A percentile compares a stretch with the other conserved stretches of the same genome.
phyloP scores from a whole-genome alignment of 1,139 yeast species.

The Spathaspora sp. region DNA sequence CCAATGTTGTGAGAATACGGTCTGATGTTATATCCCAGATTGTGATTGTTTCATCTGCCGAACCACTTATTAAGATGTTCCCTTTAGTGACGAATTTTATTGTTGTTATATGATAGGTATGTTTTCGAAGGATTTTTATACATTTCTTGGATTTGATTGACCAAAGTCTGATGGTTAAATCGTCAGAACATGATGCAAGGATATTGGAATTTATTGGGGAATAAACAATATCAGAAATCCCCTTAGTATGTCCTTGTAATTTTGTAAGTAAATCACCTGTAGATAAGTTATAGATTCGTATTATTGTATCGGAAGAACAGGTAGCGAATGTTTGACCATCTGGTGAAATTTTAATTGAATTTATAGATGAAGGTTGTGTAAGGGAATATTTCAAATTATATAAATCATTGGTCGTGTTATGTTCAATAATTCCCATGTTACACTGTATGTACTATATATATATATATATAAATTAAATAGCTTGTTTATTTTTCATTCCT shows the following conservation, averaged over 20 bases:
- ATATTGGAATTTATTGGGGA: constrained; percentile 68
- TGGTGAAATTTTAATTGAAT: constrained; percentile 63
- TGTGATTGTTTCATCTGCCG: constrained; percentile 87
- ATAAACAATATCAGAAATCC: constrained; percentile 72
- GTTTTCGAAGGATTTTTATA: constrained; percentile 67
- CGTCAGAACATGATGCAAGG: constrained; percentile 86
- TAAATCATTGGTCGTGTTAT: constrained; percentile 26
- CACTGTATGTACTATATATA: too few species aligned
- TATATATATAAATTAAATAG: neutral
- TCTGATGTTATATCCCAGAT: constrained; percentile 86
- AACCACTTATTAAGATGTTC: constrained; percentile 75
- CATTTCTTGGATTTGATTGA: constrained; percentile 51
- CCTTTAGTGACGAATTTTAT: constrained; percentile 75
- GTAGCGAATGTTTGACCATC: constrained; percentile 64
- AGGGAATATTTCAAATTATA: constrained; percentile 3
- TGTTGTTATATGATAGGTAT: constrained; percentile 80
- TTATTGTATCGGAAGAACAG: constrained; percentile 34
- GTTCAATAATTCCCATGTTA: constrained; percentile 72
- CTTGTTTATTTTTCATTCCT: constrained; percentile 22
- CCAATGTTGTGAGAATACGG: constrained; percentile 69
- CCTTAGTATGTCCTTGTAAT: constrained; percentile 62
- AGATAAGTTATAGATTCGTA: constrained; percentile 23
- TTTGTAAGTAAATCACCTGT: constrained; percentile 28
- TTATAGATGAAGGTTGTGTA: constrained; percentile 17
- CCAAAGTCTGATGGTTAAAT: constrained; percentile 78